Evolutionary conservation across 108 stramenopile genomes (phyloP).

Genomic region (Skeletonema costatum): DNA sequence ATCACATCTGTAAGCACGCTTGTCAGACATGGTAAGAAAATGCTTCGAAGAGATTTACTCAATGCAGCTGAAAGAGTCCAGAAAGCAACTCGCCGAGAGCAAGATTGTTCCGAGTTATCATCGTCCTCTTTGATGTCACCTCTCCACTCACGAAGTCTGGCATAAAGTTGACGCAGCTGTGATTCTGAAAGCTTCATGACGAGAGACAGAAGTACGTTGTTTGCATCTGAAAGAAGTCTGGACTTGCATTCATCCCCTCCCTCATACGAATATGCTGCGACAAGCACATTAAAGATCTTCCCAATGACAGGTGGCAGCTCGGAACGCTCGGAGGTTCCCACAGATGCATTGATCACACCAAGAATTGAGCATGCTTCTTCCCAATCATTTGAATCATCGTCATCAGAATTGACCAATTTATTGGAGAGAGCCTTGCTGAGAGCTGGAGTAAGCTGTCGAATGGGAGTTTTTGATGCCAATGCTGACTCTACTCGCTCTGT

Average conservation of each 20-base stretch:
- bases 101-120: constrained; percentile 3
- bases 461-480: constrained; percentile 55
- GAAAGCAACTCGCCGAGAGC: constrained; percentile 57
- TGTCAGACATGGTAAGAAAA: constrained; percentile 83
- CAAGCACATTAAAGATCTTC: constrained; percentile 59
- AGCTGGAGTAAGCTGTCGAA: constrained; percentile 70
- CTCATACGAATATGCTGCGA: constrained; percentile 52
- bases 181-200: constrained; percentile 87
- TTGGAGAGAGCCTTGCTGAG: constrained; percentile 39
- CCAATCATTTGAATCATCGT: constrained; percentile 13
- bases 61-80: constrained; percentile 77
- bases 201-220: constrained; percentile 64
- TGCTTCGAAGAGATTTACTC: constrained; percentile 61
- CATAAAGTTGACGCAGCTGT: constrained; percentile 80
- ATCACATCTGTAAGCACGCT: constrained; percentile 70
- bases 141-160: constrained; percentile 77
- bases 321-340: constrained; percentile 52
- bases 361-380: constrained; percentile 49
- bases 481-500: constrained; percentile 44
- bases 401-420: constrained; percentile 12
- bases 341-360: constrained; percentile 51
- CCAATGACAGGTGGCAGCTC: constrained; percentile 59
- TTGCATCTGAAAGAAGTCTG: constrained; percentile 46
- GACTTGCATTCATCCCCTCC: constrained; percentile 9
- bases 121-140: constrained; percentile 49